Percentiles rank a stretch among this genome's conserved stretches.
Conservation (phyloP, 1,139 yeast genomes). For the Blastobotrys arbuscula region DNA sequence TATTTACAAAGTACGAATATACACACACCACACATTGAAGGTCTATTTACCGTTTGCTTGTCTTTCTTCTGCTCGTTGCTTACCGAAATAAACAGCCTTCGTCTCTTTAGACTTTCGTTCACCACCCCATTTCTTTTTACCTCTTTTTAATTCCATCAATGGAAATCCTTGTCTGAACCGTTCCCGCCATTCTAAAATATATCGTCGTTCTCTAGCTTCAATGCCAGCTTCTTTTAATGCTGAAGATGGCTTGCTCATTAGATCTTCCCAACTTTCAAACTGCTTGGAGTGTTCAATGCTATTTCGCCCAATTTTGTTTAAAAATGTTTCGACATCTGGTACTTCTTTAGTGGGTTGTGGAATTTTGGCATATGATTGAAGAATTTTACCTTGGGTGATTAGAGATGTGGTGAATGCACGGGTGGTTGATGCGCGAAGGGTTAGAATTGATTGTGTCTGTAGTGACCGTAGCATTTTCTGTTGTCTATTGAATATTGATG, state of each 20-base stretch:
- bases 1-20: not conserved
- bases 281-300: slow-evolving; percentile 59
- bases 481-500: not conserved
- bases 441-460: not conserved
- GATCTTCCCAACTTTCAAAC: slow-evolving; percentile 66
- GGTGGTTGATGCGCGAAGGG: not conserved
- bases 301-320: slow-evolving; percentile 70
- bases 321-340: slow-evolving; percentile 69
- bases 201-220: slow-evolving; percentile 58
- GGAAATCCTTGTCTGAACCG: slow-evolving; percentile 52
- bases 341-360: slow-evolving; percentile 49
- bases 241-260: slow-evolving; percentile 35
- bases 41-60: slow-evolving; percentile 8
- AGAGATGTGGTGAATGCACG: slow-evolving; percentile 11
- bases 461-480: not conserved
- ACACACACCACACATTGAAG: not conserved
- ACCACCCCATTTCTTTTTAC: slow-evolving; percentile 80
- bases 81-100: slow-evolving; percentile 56
- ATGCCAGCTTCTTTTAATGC: slow-evolving; percentile 75
- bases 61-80: slow-evolving; percentile 22
- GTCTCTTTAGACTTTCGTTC: slow-evolving; percentile 73
- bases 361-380: slow-evolving; percentile 17
- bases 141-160: slow-evolving; percentile 53
- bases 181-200: slow-evolving; percentile 42
- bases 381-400: slow-evolving; percentile 5